Evolutionary conservation across 495 filamentous ascomycete genomes (phyloP), one percentile per base, ranked within the genome.

Genomic region (Daldinia grandis): DNA sequence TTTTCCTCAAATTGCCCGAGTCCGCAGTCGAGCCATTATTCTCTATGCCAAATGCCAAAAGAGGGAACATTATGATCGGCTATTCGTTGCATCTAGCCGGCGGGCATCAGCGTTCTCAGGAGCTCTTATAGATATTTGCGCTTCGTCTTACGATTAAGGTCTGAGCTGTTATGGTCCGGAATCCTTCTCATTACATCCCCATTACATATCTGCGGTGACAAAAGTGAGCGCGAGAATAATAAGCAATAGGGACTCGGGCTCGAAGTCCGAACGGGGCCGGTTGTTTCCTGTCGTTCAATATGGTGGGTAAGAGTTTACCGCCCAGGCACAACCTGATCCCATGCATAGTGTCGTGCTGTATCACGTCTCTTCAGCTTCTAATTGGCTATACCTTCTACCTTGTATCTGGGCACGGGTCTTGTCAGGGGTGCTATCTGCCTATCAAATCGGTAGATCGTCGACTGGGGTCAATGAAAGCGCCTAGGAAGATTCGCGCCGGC

Each of bases 401-500:
- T 67, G 68, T 72, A 72, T 57, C 15, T 71, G 72, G 53, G 71
- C 74, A 74, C 71, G 69, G 70, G 65, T 73, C 65, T 51, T 68
- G 60, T 61, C 44, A 62, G 65, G 70, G 64, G 33, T 62, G 17
- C 30, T 30, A 35, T 73, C 66, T 60, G 64, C 75, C 75, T 75
- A 76, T 76, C 63, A 73, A 59, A 71, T 64, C 49, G 53, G 58
- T 51, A 75, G 69, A 71, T 76, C 72, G 64, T 19, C 72, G 31
- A 69, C 74, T 67, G 59, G 74, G 74, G 68, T 72, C 14, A 37
- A 51, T 49, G 53, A 62, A 44, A 37, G 58, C 66, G 69, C 69
- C 73, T 72, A 66, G 62, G 69, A 51, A 75, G 64, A 64, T 56
- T 69, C 66, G 69, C 72, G 68, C 72, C 72, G 74, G 74, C 67